These are phyloP conservation scores for Sinapis alba DNA, from an alignment of 441 rosid species.

Conservation along the genomic window DNA sequence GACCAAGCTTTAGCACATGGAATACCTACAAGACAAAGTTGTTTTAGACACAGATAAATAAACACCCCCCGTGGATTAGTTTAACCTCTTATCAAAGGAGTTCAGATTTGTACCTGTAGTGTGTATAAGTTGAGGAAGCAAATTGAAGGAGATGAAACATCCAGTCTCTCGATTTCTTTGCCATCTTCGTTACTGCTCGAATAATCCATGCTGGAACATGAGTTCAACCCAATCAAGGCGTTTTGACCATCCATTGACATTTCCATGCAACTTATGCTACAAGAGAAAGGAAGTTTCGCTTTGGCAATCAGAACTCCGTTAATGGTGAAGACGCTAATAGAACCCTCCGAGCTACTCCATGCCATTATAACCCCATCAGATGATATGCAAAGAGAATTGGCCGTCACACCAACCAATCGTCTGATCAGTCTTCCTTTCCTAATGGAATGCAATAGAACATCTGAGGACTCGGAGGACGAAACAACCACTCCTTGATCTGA, in stretches of 20 bases:
- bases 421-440: conserved; percentile 91
- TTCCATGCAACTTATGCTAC: conserved; percentile 83
- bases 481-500: conserved; percentile 89
- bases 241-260: conserved; percentile 78
- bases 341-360: conserved; percentile 67
- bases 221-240: conserved; percentile 80
- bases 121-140: conserved; percentile 89
- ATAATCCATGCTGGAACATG: conserved; percentile 44
- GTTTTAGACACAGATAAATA: conserved; percentile 10
- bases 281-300: conserved; percentile 71
- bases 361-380: conserved; percentile 81
- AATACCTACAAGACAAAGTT: conserved; percentile 60
- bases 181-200: conserved; percentile 31
- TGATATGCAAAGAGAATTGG: conserved; percentile 84
- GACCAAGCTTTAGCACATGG: conserved; percentile 68
- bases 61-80: background rate
- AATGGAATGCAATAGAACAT: conserved; percentile 79
- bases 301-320: conserved; percentile 73
- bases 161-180: conserved; percentile 51
- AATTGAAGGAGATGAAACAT: conserved; percentile 73
- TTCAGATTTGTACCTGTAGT: conserved; percentile 57
- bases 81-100: conserved; percentile 7
- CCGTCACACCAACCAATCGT: conserved; percentile 77
- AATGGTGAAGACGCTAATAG: conserved; percentile 73
- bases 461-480: conserved; percentile 74